phyloP scores from a whole-genome alignment of 2,329 filamentous ascomycete genomes.

The Colletotrichum echinochloae region DNA sequence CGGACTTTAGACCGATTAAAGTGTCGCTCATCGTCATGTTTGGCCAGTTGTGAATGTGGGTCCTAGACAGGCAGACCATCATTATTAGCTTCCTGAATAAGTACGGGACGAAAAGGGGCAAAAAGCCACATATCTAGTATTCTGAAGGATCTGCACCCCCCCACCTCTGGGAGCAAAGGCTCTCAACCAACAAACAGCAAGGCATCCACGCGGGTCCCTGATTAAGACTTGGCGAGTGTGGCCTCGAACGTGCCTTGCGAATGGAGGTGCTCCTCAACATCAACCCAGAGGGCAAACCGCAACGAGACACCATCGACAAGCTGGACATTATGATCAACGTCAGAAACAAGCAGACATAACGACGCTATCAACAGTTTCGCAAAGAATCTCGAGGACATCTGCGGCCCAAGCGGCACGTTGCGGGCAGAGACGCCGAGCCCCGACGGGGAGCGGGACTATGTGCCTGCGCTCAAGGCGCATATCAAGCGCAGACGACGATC shows the following conservation, averaged over 20 bases:
- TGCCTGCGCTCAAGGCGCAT: not conserved
- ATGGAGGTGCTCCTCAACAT: conserved; percentile 59
- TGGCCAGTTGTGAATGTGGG: conserved; percentile 59
- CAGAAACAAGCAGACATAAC: conserved; percentile 52
- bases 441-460: not conserved
- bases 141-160: conserved; percentile 47
- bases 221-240: no score
- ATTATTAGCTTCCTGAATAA: conserved; percentile 57
- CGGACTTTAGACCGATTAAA: conserved; percentile 60
- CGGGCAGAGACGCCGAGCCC: not conserved
- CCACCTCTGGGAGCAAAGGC: no score
- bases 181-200: no score
- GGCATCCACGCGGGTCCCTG: no score
- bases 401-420: not conserved
- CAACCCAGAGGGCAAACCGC: conserved; percentile 55
- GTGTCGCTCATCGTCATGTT: conserved; percentile 53
- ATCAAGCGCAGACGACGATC: not conserved
- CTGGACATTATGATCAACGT: conserved; percentile 60
- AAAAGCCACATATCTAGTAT: not conserved
- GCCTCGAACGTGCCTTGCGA: no score
- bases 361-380: conserved; percentile 48
- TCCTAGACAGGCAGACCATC: conserved; percentile 52
- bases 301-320: conserved; percentile 60
- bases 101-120: conserved; percentile 53
- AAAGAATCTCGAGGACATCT: conserved; percentile 39